Conservation (phyloP, 1,284 basidiomycete genomes). For the Marasmius fiardii region DNA sequence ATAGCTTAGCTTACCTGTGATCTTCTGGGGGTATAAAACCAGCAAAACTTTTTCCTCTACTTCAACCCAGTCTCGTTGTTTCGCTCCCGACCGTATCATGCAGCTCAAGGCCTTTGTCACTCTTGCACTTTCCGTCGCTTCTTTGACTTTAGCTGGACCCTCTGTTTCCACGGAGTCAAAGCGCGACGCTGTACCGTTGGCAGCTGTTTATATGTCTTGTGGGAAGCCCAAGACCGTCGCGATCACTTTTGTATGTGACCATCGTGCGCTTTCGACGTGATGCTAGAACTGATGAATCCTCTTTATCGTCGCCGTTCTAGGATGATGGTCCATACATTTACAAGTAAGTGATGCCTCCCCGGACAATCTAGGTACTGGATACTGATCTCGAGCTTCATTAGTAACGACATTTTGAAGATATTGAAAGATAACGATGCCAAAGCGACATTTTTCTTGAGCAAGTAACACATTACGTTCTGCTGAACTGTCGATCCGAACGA, state of each 20-base stretch:
- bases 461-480: background rate
- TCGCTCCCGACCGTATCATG: background rate
- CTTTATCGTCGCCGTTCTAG: background rate
- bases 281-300: background rate
- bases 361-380: too few relatives aligned
- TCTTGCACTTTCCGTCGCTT: background rate
- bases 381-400: too few relatives aligned
- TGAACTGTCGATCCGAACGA: background rate
- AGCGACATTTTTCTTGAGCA: slow-evolving; percentile 3
- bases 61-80: background rate
- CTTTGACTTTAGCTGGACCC: background rate
- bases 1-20: too few relatives aligned
- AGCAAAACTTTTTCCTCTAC: background rate
- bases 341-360: background rate
- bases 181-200: background rate
- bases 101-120: background rate
- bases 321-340: background rate
- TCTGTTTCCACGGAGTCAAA: background rate
- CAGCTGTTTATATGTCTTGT: background rate
- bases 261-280: too few relatives aligned
- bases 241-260: background rate
- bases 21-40: background rate
- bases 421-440: background rate
- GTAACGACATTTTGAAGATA: background rate
- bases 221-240: slow-evolving; percentile 1